These are phyloP conservation scores for Leptographium wingfieldii DNA, from an alignment of 2,329 filamentous ascomycete genomes.

Conservation along the genomic window DNA sequence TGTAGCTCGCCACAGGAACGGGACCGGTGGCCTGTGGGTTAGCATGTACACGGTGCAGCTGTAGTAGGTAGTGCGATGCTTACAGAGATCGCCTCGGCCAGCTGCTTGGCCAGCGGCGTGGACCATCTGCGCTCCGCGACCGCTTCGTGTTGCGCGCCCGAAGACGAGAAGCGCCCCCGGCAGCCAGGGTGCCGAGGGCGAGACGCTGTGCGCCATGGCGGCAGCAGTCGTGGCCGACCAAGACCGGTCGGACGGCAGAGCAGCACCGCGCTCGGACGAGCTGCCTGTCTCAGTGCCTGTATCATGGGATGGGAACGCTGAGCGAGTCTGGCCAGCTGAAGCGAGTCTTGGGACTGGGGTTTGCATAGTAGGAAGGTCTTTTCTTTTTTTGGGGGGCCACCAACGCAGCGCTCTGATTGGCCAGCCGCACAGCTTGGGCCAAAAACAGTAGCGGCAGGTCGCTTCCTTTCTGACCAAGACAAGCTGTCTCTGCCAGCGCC, in stretches of 20 bases:
- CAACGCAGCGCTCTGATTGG: slow-evolving; percentile 1
- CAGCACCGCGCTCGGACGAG: not conserved
- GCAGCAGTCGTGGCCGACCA: not conserved
- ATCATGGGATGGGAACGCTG: not conserved
- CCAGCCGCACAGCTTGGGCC: not conserved
- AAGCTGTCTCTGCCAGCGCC: not conserved
- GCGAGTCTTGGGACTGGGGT: too few species aligned
- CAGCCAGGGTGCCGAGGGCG: not conserved
- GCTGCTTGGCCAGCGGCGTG: slow-evolving; percentile 77
- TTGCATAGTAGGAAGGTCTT: not conserved
- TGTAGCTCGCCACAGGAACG: slow-evolving; percentile 83
- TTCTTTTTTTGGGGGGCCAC: not conserved
- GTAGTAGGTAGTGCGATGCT: not conserved
- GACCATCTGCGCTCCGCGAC: slow-evolving; percentile 59
- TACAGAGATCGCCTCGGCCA: slow-evolving; percentile 80
- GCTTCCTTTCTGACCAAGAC: too few species aligned
- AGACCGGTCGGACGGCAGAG: too few species aligned
- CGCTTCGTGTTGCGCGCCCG: slow-evolving; percentile 11
- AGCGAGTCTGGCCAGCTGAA: too few species aligned
- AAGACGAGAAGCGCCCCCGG: slow-evolving; percentile 16
- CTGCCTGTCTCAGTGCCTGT: not conserved
- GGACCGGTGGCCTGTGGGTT: slow-evolving; percentile 59
- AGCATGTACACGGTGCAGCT: not conserved
- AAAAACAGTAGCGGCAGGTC: not conserved
- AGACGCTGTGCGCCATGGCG: not conserved